These are phyloP conservation scores for Antonospora locustae DNA, from an alignment of 371 early-diverging fungal genomes.

Conservation along the genomic window DNA sequence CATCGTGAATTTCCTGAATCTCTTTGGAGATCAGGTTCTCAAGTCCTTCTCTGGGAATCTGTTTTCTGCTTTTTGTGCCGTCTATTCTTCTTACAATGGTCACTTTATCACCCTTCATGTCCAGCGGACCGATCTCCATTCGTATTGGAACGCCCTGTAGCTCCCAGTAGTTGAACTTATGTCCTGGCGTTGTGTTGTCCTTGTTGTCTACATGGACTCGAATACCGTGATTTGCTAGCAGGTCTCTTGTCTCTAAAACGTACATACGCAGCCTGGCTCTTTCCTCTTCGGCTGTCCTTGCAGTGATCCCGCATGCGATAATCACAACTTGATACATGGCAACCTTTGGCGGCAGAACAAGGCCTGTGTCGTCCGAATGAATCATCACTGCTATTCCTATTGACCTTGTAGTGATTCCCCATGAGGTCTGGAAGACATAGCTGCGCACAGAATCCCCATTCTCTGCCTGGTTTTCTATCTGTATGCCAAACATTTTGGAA, in stretches of 20 bases:
- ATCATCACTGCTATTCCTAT: slow-evolving; percentile 97
- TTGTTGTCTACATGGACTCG: slow-evolving; percentile 74
- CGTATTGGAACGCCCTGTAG: slow-evolving; percentile 88
- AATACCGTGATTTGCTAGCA: slow-evolving; percentile 65
- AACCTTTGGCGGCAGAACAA: slow-evolving; percentile 90
- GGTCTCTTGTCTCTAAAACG: slow-evolving; percentile 57
- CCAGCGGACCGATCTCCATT: slow-evolving; percentile 89
- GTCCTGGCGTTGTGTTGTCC: slow-evolving; percentile 80
- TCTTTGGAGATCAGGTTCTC: slow-evolving; percentile 58
- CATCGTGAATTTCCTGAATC: slow-evolving; percentile 70
- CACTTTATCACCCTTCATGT: slow-evolving; percentile 67
- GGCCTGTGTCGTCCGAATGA: slow-evolving; percentile 90
- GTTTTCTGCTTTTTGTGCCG: slow-evolving; percentile 60
- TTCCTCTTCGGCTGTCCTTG: slow-evolving; percentile 63
- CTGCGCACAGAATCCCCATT: slow-evolving; percentile 55
- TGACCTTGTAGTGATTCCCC: slow-evolving; percentile 96
- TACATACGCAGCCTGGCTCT: slow-evolving; percentile 51
- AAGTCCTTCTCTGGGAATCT: slow-evolving; percentile 58
- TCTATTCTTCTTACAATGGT: slow-evolving; percentile 72
- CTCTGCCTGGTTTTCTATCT: slow-evolving; percentile 62
- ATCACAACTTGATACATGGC: slow-evolving; percentile 77
- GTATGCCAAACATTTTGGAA: slow-evolving; percentile 87
- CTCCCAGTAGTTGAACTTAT: slow-evolving; percentile 99
- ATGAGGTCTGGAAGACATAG: slow-evolving; percentile 93
- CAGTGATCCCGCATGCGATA: slow-evolving; percentile 82